phyloP scores from a whole-genome alignment of 2,329 filamentous ascomycete genomes.

The Aphanoascus verrucosus region DNA sequence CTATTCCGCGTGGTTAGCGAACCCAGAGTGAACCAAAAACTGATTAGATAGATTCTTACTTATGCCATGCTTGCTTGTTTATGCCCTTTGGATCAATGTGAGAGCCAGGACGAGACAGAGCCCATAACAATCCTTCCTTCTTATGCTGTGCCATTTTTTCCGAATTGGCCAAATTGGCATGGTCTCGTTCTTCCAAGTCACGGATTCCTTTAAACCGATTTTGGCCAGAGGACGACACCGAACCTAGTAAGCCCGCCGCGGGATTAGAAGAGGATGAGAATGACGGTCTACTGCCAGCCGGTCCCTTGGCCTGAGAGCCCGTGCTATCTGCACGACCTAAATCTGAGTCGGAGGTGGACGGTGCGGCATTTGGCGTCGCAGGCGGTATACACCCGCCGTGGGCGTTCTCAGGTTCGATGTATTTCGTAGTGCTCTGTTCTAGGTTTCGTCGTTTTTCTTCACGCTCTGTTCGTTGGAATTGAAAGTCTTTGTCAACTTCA shows the following conservation, averaged over 20 bases:
- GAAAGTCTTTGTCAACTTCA: constrained; percentile 90
- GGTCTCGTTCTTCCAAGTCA: constrained; percentile 76
- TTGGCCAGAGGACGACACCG: constrained; percentile 21
- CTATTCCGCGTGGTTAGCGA: constrained; percentile 36
- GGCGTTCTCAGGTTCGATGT: constrained; percentile 57
- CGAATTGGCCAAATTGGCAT: constrained; percentile 41
- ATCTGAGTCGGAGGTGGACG: constrained; percentile 54
- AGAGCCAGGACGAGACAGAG: constrained; percentile 79
- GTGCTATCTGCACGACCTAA: constrained; percentile 64
- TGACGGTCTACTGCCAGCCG: constrained; percentile 39
- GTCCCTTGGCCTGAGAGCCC: constrained; percentile 52
- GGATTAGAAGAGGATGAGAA: constrained; percentile 33
- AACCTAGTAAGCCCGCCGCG: constrained; percentile 14
- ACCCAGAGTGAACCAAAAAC: neutral
- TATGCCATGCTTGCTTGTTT: constrained; percentile 98
- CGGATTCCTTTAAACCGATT: constrained; percentile 80
- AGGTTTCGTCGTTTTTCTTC: constrained; percentile 86
- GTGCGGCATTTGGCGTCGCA: constrained; percentile 29
- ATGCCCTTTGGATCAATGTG: constrained; percentile 91
- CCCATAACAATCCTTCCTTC: constrained; percentile 93
- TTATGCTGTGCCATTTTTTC: constrained; percentile 56
- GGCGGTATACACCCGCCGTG: constrained; percentile 32
- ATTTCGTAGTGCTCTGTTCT: constrained; percentile 72
- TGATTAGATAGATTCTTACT: constrained; percentile 48
- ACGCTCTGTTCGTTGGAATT: constrained; percentile 85